Percentiles rank a stretch among this genome's conserved stretches.
phyloP scores from a whole-genome alignment of 2,329 filamentous ascomycete species.

The Paracoccidioides brasiliensis region DNA sequence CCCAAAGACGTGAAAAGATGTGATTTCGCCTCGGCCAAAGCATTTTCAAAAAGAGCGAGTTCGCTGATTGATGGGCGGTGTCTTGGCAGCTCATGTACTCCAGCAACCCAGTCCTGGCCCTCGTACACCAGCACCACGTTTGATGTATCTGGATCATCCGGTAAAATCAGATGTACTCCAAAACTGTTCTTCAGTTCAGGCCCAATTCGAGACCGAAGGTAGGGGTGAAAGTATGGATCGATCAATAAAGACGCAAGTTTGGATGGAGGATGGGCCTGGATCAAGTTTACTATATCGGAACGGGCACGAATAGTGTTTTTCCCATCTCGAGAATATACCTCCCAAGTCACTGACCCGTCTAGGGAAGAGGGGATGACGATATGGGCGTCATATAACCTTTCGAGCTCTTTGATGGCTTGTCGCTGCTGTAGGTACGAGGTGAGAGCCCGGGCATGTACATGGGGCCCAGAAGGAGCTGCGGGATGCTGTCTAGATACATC shows the following conservation, averaged over 20 bases:
- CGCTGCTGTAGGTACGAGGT: slow-evolving; percentile 78
- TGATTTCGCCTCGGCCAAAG: slow-evolving; percentile 46
- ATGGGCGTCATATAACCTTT: slow-evolving; percentile 67
- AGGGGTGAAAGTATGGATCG: slow-evolving; percentile 38
- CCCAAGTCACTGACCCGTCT: slow-evolving; percentile 64
- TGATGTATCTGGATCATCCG: slow-evolving; percentile 29
- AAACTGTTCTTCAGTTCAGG: slow-evolving; percentile 29
- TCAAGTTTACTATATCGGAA: slow-evolving; percentile 37
- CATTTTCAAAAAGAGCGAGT: slow-evolving; percentile 42
- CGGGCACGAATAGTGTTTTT: slow-evolving; percentile 52
- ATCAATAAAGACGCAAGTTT: slow-evolving; percentile 32
- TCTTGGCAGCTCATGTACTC: slow-evolving; percentile 40
- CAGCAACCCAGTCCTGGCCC: slow-evolving; percentile 22
- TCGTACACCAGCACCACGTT: slow-evolving; percentile 40
- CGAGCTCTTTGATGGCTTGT: slow-evolving; percentile 67
- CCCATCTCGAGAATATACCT: slow-evolving; percentile 73
- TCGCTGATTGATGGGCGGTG: slow-evolving; percentile 44
- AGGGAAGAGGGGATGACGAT: slow-evolving; percentile 62
- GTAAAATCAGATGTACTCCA: slow-evolving; percentile 37
- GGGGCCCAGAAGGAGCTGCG: slow-evolving; percentile 56
- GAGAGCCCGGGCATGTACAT: slow-evolving; percentile 69
- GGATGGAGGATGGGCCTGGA: slow-evolving; percentile 36
- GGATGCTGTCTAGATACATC: slow-evolving; percentile 71
- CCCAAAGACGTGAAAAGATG: slow-evolving; percentile 41
- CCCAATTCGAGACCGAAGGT: slow-evolving; percentile 29